phyloP scores from a whole-genome alignment of 768 basidiomycete genomes.

The Rhodosporidiobolus sp. region DNA sequence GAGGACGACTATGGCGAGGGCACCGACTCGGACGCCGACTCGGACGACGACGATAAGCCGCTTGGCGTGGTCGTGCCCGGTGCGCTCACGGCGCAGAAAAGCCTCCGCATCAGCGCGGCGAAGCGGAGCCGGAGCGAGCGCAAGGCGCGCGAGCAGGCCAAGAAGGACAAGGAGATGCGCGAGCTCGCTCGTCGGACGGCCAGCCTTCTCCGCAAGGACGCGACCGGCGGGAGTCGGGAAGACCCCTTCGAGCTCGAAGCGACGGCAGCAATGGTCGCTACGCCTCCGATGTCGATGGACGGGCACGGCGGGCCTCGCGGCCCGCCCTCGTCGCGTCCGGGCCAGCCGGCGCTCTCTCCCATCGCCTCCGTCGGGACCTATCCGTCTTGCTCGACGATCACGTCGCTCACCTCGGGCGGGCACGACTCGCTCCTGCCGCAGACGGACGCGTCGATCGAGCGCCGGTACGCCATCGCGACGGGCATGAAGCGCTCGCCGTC shows the following conservation, averaged over 20 bases:
- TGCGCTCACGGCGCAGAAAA: constrained; percentile 75
- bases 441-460: constrained; percentile 39
- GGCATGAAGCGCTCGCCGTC: constrained; percentile 28
- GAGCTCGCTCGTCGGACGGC: background rate
- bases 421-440: constrained; percentile 42
- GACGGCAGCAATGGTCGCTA: constrained; percentile 6
- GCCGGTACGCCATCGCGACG: constrained; percentile 6
- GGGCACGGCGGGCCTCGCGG: background rate
- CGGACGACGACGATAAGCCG: constrained; percentile 66
- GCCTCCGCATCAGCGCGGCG: constrained; percentile 57
- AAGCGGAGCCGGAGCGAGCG: constrained; percentile 1
- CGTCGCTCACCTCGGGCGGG: constrained; percentile 26
- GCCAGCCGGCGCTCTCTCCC: constrained; percentile 1
- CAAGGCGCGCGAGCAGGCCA: constrained; percentile 8
- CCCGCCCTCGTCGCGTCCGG: background rate
- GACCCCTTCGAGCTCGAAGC: constrained; percentile 35
- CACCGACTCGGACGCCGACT: constrained; percentile 12
- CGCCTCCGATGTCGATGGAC: constrained; percentile 1
- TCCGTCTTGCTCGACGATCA: constrained; percentile 8
- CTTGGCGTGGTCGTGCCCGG: constrained; percentile 78
- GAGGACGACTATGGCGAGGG: constrained; percentile 25
- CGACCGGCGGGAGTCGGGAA: background rate
- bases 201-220: background rate
- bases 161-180: background rate
- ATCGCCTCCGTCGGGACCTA: background rate